phyloP scores from a whole-genome alignment of 805 yeast species.

The Saccharomyces paradoxus region DNA sequence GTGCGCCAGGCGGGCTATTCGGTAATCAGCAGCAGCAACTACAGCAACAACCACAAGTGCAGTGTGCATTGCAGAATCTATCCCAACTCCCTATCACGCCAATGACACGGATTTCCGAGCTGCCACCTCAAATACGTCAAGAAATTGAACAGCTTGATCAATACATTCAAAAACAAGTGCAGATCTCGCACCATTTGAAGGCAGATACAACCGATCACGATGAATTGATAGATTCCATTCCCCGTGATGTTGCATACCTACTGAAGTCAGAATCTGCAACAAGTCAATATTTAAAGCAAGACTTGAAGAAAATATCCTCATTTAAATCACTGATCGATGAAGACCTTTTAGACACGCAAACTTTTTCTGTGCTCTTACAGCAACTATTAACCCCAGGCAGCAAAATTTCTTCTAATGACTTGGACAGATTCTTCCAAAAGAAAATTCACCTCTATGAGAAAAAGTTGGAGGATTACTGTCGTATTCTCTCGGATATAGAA shows the following conservation, averaged over 20 bases:
- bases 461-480: slow-evolving; percentile 44
- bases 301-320: slow-evolving; percentile 38
- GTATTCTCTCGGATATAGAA: slow-evolving; percentile 46
- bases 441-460: slow-evolving; percentile 31
- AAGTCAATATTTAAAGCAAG: slow-evolving; percentile 51
- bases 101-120: slow-evolving; percentile 65
- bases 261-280: slow-evolving; percentile 54
- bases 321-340: slow-evolving; percentile 38
- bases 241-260: slow-evolving; percentile 60
- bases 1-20: slow-evolving; percentile 11
- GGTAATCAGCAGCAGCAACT: slow-evolving; percentile 15
- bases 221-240: slow-evolving; percentile 59
- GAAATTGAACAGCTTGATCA: slow-evolving; percentile 65
- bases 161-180: slow-evolving; percentile 65
- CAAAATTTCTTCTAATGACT: slow-evolving; percentile 46
- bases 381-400: slow-evolving; percentile 48
- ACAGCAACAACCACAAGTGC: slow-evolving; percentile 23
- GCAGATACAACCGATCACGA: slow-evolving; percentile 55
- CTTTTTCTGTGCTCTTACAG: slow-evolving; percentile 44
- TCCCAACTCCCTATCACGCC: slow-evolving; percentile 49
- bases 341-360: slow-evolving; percentile 39
- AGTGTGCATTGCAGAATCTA: slow-evolving; percentile 36
- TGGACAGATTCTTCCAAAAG: slow-evolving; percentile 48
- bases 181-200: slow-evolving; percentile 59
- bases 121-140: slow-evolving; percentile 61